A percentile compares a stretch with the other conserved stretches of the same genome.
Evolutionary conservation across 208 protist species (phyloP).

Genomic region (Wallacemonas rigidus): DNA sequence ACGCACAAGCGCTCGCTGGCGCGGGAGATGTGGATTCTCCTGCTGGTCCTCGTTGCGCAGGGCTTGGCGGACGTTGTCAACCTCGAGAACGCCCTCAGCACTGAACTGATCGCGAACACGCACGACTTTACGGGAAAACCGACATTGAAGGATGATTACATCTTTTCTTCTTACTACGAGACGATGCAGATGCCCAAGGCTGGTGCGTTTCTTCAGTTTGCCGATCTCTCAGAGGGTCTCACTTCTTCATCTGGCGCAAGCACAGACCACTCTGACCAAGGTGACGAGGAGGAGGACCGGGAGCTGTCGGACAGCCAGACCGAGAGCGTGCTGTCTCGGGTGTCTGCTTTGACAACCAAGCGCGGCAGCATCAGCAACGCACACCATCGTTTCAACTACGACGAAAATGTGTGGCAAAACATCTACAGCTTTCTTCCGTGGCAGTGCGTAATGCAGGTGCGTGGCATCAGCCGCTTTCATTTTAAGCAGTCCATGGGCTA

Average conservation of each 20-base stretch:
- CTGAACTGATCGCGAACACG: conserved; percentile 58
- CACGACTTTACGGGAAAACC: conserved; percentile 31
- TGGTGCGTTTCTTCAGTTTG: conserved; percentile 33
- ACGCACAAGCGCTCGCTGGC: conserved; percentile 33
- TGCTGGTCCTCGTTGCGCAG: conserved; percentile 57
- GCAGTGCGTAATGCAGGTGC: conserved; percentile 35
- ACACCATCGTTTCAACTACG: conserved; percentile 1
- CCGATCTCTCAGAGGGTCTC: conserved; percentile 40
- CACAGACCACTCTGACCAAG: conserved; percentile 32
- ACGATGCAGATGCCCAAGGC: conserved; percentile 18
- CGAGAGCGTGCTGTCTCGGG: conserved; percentile 4
- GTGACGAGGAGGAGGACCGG: conserved; percentile 39
- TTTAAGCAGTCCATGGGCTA: conserved; percentile 47
- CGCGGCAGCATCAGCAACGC: not conserved
- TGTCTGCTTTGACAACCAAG: conserved; percentile 12
- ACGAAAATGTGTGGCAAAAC: conserved; percentile 39
- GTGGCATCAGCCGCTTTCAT: conserved; percentile 52
- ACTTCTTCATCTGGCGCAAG: conserved; percentile 38
- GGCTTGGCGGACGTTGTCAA: conserved; percentile 40
- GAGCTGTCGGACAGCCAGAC: conserved; percentile 1
- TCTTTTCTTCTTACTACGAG: conserved; percentile 30
- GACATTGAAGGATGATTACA: conserved; percentile 28
- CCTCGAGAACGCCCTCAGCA: conserved; percentile 49
- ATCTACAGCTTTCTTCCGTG: conserved; percentile 61
- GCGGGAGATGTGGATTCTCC: conserved; percentile 50